These are phyloP conservation scores for Aspergillus baeticus DNA, from an alignment of 495 filamentous ascomycete species.

Conservation along the genomic window DNA sequence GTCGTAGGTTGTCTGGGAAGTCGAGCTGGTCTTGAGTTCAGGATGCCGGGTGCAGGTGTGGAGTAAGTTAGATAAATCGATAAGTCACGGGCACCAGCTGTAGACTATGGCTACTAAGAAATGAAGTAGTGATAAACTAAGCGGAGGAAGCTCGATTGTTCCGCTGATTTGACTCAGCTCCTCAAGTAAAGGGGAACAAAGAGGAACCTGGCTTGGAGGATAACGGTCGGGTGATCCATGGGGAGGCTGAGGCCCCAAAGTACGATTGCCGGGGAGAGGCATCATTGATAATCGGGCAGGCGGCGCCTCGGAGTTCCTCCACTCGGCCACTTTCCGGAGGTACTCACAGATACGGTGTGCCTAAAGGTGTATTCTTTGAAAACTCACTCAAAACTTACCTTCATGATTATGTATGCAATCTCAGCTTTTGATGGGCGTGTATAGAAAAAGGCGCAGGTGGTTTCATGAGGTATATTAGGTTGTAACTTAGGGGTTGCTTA, in stretches of 20 bases:
- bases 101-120: neutral
- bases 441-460: no score
- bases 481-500: no score
- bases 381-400: no score
- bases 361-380: no score
- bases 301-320: no score
- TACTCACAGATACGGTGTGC: no score
- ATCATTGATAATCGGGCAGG: no score
- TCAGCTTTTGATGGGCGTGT: no score
- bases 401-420: no score
- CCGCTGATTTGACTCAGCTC: neutral
- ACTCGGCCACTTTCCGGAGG: no score
- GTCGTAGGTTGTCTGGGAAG: neutral
- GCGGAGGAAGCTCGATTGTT: neutral
- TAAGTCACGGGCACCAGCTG: constrained; percentile 8
- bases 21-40: constrained; percentile 3
- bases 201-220: neutral
- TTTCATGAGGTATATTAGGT: no score
- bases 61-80: neutral
- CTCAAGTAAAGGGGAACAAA: neutral
- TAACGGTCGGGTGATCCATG: constrained; percentile 17
- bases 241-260: neutral
- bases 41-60: neutral
- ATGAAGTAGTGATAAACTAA: neutral
- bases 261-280: neutral